Evolutionary conservation across 805 yeast species (phyloP).

Genomic region (Schwanniomyces sp.): DNA sequence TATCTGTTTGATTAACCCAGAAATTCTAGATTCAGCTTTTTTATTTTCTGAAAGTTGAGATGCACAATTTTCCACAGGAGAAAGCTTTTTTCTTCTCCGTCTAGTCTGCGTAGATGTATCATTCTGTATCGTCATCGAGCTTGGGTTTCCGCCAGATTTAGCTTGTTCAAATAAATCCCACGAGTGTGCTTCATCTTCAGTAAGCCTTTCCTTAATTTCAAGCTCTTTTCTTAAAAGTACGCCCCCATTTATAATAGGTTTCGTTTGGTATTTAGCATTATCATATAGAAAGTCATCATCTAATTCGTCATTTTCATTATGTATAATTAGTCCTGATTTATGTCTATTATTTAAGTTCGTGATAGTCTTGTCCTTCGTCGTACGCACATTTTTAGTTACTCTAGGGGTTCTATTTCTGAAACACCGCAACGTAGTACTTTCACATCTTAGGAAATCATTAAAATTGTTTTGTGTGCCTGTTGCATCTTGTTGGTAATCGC

Average conservation of each 20-base stretch:
- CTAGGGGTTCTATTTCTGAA: background rate
- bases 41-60: background rate
- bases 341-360: background rate
- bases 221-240: conserved; percentile 34
- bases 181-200: conserved; percentile 34
- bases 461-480: background rate
- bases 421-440: background rate
- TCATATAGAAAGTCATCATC: conserved; percentile 29
- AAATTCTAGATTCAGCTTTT: conserved; percentile 12
- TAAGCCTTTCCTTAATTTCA: conserved; percentile 24
- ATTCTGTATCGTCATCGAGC: background rate
- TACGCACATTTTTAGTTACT: background rate
- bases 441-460: background rate
- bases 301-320: conserved; percentile 28
- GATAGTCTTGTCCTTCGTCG: background rate
- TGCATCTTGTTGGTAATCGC: conserved; percentile 43
- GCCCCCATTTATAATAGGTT: conserved; percentile 38
- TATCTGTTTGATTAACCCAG: conserved; percentile 22
- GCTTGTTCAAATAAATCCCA: conserved; percentile 39
- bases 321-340: conserved; percentile 20
- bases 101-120: background rate
- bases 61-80: conserved; percentile 2
- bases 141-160: conserved; percentile 8
- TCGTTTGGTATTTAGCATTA: conserved; percentile 3
- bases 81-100: conserved; percentile 11